Base-by-base conservation (phyloP, 208 protist genomes). In the Trypanosoma conorhini region DNA sequence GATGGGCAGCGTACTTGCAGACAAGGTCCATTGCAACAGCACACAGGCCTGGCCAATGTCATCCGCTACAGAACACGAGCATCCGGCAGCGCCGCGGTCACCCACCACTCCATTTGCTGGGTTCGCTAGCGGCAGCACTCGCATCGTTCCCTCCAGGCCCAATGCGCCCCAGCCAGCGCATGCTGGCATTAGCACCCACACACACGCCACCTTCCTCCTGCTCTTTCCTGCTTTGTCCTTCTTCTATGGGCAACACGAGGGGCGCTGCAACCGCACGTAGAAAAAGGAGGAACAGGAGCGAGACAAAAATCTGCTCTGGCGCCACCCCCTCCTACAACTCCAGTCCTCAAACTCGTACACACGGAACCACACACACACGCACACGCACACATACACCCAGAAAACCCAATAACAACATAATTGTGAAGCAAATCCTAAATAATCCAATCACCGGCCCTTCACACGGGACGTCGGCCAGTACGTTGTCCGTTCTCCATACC, bases 401-500 rank as follows among this genome's bases (percentile, higher is more conserved):
- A 66, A 42, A 57, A 55, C 26, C n/a, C 28, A n/a, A 77, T 40
- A 38, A 77, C 44, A 74, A 42, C 48, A 48, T 22, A 76, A 46
- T 5, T 56, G 51, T 21, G 51, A 61, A 61, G 70, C n/a, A 54
- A 48, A 19, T 28, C 12, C 7, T 4, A 54, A 54, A 54, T 9
- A 24, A 54, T 24, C 22, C 50, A 72, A 62, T 52, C 79, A 73
- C 7, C 81, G 80, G 13, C 91, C 88, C 19, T 87, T 62, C 38
- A 94, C 87, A 19, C 68, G 74, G 48, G 88, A 71, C 12, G 89
- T 96, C 0, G 82, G 84, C 86, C 84, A 92, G 67, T 89, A 89
- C 17, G 84, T 89, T 1, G 94, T 80, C 40, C 70, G 72, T 73
- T 87, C 69, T 0, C 89, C 89, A 74, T 96, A 96, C 21, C 73